Evolutionary conservation across 1,284 basidiomycete genomes (phyloP), one percentile per base, ranked within the genome.

Genomic region (Cutaneotrichosporon dermatis): DNA sequence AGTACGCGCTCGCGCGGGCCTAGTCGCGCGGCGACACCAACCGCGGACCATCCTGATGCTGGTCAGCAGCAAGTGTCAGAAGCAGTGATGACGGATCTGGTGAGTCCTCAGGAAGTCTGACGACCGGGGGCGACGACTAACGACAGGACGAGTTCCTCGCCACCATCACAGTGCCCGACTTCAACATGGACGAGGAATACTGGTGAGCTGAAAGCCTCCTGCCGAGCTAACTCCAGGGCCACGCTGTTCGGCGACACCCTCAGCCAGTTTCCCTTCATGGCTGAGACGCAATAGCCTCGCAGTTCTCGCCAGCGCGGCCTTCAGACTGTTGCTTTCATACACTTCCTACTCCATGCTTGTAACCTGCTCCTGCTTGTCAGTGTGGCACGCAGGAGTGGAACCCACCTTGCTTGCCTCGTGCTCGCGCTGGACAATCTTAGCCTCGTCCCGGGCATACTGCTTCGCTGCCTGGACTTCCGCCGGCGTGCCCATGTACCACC

Each of bases 361-460:
- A 13, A 49, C 46, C 46, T 49, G 46, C 4, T 49, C 46, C 46
- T 49, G 25, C 25, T 25, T 25, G 25, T 25, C 25, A 25, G 25
- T 25, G 25, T 25, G 25, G 25, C 25, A 25, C 25, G 25, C 25
- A 25, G 25, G 25, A 25, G 9, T 7, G 34, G n/a, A 13, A 35
- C 46, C 46, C 46, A 49, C 46, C 46, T 36, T 49, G 46, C 34
- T 49, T 4, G 46, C 46, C 34, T 49, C 33, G 46, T 36, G 46
- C 46, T 49, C 46, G 46, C 46, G 46, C 46, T 36, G 11, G 34
- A 49, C 13, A n/a, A 49, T 49, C 46, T 49, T 36, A 3, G 11
- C 46, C 33, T 49, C 12, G 34, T 36, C 13, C 46, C 13, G 11
- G 34, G 35, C 6, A n/a, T 35, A 49, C 33, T 36, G 7, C 13